phyloP scores from a whole-genome alignment of 805 yeast species.

The Myxozyma monticola region DNA sequence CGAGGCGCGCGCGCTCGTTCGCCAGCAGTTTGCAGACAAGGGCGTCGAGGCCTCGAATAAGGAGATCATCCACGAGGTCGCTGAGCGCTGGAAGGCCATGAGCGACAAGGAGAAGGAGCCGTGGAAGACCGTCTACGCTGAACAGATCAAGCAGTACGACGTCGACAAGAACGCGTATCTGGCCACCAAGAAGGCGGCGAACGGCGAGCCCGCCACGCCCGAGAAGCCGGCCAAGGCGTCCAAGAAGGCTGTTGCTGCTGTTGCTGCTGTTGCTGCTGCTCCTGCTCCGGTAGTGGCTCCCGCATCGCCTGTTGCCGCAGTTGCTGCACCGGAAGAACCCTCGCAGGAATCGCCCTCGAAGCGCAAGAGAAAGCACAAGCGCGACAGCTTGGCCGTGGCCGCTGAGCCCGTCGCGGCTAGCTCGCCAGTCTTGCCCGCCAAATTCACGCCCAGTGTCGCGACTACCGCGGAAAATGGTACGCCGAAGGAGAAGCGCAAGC shows the following conservation, averaged over 20 bases:
- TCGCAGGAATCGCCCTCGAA: constrained; percentile 18
- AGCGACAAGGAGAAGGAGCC: constrained; percentile 66
- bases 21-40: constrained; percentile 61
- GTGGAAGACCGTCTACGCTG: constrained; percentile 60
- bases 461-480: too few relatives aligned
- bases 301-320: constrained; percentile 1
- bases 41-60: constrained; percentile 60
- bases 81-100: constrained; percentile 75
- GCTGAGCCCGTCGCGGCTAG: constrained; percentile 1
- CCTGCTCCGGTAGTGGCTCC: constrained; percentile 4
- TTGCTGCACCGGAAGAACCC: constrained; percentile 5
- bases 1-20: constrained; percentile 67
- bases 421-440: too few relatives aligned
- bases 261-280: constrained; percentile 1
- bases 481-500: constrained; percentile 17
- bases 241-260: constrained; percentile 1
- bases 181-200: constrained; percentile 48
- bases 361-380: constrained; percentile 25
- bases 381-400: constrained; percentile 29
- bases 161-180: constrained; percentile 49
- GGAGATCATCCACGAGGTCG: constrained; percentile 76
- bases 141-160: constrained; percentile 49
- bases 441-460: too few relatives aligned
- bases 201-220: not conserved
- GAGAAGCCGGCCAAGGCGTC: too few relatives aligned